Base-by-base conservation (phyloP, 331 rosid species). In the Spiraea crenata region DNA sequence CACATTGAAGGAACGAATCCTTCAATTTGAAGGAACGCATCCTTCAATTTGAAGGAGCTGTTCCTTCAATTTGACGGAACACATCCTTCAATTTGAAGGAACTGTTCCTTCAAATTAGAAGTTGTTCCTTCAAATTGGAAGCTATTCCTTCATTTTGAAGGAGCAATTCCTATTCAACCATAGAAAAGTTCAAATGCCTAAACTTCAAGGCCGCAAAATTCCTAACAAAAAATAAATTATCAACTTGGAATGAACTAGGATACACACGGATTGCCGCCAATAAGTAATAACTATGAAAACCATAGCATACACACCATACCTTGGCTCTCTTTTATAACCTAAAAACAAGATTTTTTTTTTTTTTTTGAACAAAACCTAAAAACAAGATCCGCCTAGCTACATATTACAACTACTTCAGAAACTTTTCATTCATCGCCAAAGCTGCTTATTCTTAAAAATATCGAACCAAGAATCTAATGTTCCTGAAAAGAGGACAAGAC, bases 341-440 rank as follows among this genome's bases (percentile, higher is more conserved):
- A 9, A 47, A n/a, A n/a, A n/a, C n/a, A n/a, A n/a, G n/a, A n/a
- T n/a, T n/a, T n/a, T n/a, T n/a, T n/a, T n/a, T n/a, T n/a, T n/a
- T n/a, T n/a, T n/a, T n/a, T n/a, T n/a, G n/a, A n/a, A n/a, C n/a
- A n/a, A n/a, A n/a, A n/a, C n/a, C n/a, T n/a, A n/a, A n/a, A n/a
- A 66, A 66, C 10, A 52, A 66, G 9, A 35, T 45, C 46, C 34
- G 35, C 71, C 71, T 2, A 66, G n/a, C 34, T 66, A 16, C 45
- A 66, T 45, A 48, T 47, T 48, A 15, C 58, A 17, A 60, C 8
- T 6, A 13, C 65, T 60, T 37, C 65, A 9, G 12, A 34, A 48
- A 48, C 9, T 34, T 25, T 1, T 10, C 46, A 16, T 38, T 66
- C 34, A 49, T 48, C 35, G 5, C 47, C 25, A 67, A 49, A 49